Evolutionary conservation across 805 yeast genomes (phyloP), one percentile per base, ranked within the genome.

Genomic region (Metschnikowia dekortorum): DNA sequence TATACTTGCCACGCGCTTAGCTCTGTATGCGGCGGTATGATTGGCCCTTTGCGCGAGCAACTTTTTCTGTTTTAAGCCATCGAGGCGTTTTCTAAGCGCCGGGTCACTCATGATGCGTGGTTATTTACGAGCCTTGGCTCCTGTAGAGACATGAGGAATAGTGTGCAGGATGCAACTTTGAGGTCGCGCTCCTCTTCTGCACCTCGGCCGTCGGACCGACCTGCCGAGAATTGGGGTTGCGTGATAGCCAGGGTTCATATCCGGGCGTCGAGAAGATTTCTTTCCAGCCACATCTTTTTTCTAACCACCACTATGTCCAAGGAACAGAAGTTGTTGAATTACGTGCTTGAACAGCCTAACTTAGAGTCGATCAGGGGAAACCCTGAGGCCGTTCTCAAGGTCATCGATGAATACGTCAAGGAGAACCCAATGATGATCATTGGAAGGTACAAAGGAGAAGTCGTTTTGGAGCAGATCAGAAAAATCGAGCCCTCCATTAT

Each of bases 381-480:
- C n/a, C 75, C 76, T 1, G 60, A 59, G 26, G 58, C 59, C 36
- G 67, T 73, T 1, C 57, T 71, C 18, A 55, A 60, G 14, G 53
- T 56, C n/a, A 68, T 69, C 44, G 73, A 69, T 32, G 65, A 63
- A 2, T 64, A 56, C 39, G 50, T 59, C 13, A 45, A 44, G 6
- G 41, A 38, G 6, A 60, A 57, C 3, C 44, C 36, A 11, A 58
- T 67, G 44, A 70, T 70, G 74, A 64, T 53, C 28, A 58, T 69
- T n/a, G 76, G 72, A 4, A 58, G 53, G 8, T 26, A 47, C 34
- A 73, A 68, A 43, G 75, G 70, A 16, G 45, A 58, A 46, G 46
- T 62, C 10, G 59, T 68, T 9, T 39, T 57, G 37, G 66, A 66
- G 14, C 54, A 58, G 50, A 61, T 69, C 38, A 51, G 35, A 18